phyloP scores from a whole-genome alignment of 441 rosid species.

The Arabidopsis hybrid region DNA sequence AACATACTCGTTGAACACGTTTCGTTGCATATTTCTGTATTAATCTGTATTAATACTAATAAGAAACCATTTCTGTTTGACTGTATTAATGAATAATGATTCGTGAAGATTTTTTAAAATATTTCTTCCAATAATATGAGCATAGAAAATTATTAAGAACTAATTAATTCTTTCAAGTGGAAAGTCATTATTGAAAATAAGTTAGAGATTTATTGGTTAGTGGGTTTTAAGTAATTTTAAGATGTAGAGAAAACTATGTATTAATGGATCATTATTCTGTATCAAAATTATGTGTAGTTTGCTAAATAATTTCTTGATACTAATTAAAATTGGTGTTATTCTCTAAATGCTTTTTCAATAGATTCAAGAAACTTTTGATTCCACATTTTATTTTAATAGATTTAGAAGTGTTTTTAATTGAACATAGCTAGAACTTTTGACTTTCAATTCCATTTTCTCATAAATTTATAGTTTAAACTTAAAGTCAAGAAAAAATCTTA shows the following conservation, averaged over 20 bases:
- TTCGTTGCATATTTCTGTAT: constrained; percentile 10
- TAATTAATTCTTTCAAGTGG: not conserved
- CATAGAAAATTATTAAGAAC: not conserved
- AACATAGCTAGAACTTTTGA: no score
- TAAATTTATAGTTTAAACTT: no score
- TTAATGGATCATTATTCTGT: not conserved
- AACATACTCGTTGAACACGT: constrained; percentile 34
- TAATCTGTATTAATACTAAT: not conserved
- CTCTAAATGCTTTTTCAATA: not conserved
- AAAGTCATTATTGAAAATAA: not conserved
- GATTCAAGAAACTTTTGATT: not conserved
- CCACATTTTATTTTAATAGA: not conserved
- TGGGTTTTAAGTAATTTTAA: not conserved
- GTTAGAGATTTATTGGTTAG: not conserved
- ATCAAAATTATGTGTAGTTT: not conserved
- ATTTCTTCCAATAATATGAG: not conserved
- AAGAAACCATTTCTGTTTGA: not conserved
- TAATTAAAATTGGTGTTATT: not conserved
- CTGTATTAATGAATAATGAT: not conserved
- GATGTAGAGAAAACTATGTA: not conserved
- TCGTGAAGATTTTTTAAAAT: not conserved
- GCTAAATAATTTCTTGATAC: not conserved
- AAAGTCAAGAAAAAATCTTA: not conserved
- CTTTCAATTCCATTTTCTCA: no score
- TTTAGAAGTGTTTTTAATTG: no score